A percentile compares a stretch with the other conserved stretches of the same genome.
Conservation (phyloP, 2,329 filamentous ascomycete species). For the Amauroascus niger region DNA sequence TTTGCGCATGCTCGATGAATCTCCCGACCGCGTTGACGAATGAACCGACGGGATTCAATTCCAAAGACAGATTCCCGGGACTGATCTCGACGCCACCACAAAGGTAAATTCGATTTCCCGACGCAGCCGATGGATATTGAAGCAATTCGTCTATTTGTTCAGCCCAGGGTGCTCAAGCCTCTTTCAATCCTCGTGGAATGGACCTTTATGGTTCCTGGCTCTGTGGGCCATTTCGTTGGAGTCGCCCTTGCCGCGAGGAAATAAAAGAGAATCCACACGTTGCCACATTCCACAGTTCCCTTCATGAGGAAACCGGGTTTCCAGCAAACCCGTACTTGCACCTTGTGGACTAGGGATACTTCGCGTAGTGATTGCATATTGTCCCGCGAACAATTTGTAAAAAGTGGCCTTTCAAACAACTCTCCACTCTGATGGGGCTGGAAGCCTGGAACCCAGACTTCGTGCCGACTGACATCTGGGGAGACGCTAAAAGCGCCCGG, state of each 20-base stretch:
- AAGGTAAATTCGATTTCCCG: slow-evolving; percentile 7
- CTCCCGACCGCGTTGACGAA: neutral
- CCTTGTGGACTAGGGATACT: neutral
- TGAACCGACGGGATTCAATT: neutral
- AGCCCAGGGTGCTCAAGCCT: neutral
- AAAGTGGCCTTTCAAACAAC: neutral
- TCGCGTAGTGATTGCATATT: neutral
- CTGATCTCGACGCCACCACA: slow-evolving; percentile 5
- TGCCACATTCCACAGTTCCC: no score
- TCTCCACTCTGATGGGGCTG: neutral
- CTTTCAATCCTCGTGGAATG: neutral
- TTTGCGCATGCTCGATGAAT: neutral
- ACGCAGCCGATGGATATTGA: slow-evolving; percentile 5
- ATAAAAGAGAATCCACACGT: neutral
- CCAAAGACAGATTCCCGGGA: slow-evolving; percentile 2
- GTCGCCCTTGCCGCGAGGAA: slow-evolving; percentile 5
- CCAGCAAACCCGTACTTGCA: neutral
- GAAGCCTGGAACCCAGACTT: slow-evolving; percentile 1
- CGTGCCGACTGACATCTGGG: neutral
- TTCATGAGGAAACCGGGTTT: neutral
- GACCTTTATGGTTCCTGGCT: neutral
- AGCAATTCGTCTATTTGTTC: slow-evolving; percentile 1
- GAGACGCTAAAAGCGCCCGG: slow-evolving; percentile 6
- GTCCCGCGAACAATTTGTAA: neutral
- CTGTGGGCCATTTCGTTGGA: neutral